A percentile compares a stretch with the other conserved stretches of the same genome.
phyloP scores from a whole-genome alignment of 1,284 basidiomycete genomes.

The Kwoniella shivajii region DNA sequence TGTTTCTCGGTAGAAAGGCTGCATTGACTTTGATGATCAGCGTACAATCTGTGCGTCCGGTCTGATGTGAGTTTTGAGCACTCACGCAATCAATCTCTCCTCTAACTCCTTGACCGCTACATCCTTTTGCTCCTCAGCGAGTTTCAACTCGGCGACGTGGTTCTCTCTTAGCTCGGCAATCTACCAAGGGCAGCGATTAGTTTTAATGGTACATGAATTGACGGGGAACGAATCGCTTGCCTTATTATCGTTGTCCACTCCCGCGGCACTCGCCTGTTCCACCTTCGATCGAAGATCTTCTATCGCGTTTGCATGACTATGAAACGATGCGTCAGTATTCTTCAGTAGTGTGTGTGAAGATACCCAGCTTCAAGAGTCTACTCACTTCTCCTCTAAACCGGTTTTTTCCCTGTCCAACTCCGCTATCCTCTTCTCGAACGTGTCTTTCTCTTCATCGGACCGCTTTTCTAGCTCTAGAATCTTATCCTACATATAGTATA shows the following conservation, averaged over 20 bases:
- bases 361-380: background rate
- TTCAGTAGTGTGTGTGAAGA: background rate
- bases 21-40: background rate
- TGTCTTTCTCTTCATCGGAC: slow-evolving; percentile 21
- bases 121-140: slow-evolving; percentile 14
- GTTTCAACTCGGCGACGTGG: slow-evolving; percentile 20
- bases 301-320: slow-evolving; percentile 19
- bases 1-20: slow-evolving; percentile 4
- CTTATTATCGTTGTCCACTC: slow-evolving; percentile 14
- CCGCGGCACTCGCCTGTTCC: slow-evolving; percentile 1
- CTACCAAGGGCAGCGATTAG: too few relatives aligned
- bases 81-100: slow-evolving; percentile 19
- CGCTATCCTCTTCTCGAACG: slow-evolving; percentile 25
- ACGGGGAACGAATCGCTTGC: too few relatives aligned
- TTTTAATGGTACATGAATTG: too few relatives aligned
- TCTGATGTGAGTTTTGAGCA: background rate
- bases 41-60: background rate
- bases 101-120: slow-evolving; percentile 13
- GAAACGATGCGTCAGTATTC: background rate
- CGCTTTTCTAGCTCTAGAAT: slow-evolving; percentile 28
- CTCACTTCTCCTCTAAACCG: slow-evolving; percentile 36
- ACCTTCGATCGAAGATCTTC: slow-evolving; percentile 12
- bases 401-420: slow-evolving; percentile 24
- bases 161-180: slow-evolving; percentile 17
- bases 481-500: slow-evolving; percentile 9